phyloP scores from a whole-genome alignment of 148 eudicot species.

The Cornus kousa region DNA sequence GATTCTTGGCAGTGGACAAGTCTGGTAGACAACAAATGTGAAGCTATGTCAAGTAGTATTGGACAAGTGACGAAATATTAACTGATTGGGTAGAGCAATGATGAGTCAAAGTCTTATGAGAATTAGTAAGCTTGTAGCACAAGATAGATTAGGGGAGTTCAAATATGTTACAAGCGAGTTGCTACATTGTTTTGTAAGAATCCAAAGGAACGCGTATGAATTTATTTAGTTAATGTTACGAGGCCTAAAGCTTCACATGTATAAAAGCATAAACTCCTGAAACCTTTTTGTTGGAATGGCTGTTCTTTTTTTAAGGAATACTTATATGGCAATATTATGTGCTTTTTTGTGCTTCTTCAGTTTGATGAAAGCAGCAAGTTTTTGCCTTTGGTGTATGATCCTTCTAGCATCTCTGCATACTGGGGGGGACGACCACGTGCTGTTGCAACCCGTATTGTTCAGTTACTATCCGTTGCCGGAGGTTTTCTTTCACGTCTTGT shows the following conservation, averaged over 20 bases:
- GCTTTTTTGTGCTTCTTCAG: constrained; percentile 35
- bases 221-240: not conserved
- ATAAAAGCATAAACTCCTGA: not conserved
- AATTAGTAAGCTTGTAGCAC: too few relatives aligned
- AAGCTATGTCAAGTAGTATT: not conserved
- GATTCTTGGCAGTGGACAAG: not conserved
- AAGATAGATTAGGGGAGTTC: not conserved
- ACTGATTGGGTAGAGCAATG: too few relatives aligned
- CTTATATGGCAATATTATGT: constrained; percentile 3
- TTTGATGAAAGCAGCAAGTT: constrained; percentile 88
- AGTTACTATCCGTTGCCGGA: constrained; percentile 90
- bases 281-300: not conserved
- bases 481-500: constrained; percentile 89
- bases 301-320: not conserved
- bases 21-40: not conserved
- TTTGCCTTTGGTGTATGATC: constrained; percentile 90
- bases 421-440: constrained; percentile 99
- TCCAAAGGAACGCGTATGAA: not conserved
- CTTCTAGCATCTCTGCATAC: constrained; percentile 72
- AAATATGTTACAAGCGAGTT: not conserved
- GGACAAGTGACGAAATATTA: too few relatives aligned
- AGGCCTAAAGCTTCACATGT: not conserved
- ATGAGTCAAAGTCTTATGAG: too few relatives aligned
- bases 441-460: constrained; percentile 81
- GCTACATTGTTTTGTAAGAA: not conserved